Conservation (phyloP, 2,329 filamentous ascomycete species). For the Fusarium subglutinans region DNA sequence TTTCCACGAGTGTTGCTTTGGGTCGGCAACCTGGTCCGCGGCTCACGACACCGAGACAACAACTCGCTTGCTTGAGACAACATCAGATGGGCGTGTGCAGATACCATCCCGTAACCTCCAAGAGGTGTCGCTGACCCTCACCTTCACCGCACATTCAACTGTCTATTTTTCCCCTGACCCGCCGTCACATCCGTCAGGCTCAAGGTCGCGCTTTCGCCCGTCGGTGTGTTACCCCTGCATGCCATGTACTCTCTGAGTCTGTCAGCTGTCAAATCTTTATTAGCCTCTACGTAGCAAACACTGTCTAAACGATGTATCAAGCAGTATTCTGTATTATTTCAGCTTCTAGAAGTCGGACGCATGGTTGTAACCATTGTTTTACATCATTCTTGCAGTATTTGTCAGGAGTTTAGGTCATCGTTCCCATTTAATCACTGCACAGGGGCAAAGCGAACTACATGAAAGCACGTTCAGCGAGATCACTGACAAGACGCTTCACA, state of each 20-base stretch:
- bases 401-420: fast-evolving
- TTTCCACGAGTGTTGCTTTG: not conserved
- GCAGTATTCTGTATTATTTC: not conserved
- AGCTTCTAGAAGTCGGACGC: not conserved
- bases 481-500: not conserved
- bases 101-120: not conserved
- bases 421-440: not conserved
- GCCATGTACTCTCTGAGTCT: not conserved
- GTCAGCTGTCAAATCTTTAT: not conserved
- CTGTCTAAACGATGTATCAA: not conserved
- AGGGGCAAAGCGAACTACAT: not conserved
- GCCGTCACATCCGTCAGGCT: not conserved
- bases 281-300: not conserved
- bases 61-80: not conserved
- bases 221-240: not conserved
- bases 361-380: not conserved
- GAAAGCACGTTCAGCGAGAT: not conserved
- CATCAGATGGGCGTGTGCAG: not conserved
- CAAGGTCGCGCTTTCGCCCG: not conserved
- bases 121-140: not conserved
- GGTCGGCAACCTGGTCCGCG: not conserved
- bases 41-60: not conserved
- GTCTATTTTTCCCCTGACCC: not conserved
- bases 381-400: not conserved
- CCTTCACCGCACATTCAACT: not conserved